These are phyloP conservation scores for Plasmodium gonderi DNA, from an alignment of 169 alveolate species.

Conservation along the genomic window DNA sequence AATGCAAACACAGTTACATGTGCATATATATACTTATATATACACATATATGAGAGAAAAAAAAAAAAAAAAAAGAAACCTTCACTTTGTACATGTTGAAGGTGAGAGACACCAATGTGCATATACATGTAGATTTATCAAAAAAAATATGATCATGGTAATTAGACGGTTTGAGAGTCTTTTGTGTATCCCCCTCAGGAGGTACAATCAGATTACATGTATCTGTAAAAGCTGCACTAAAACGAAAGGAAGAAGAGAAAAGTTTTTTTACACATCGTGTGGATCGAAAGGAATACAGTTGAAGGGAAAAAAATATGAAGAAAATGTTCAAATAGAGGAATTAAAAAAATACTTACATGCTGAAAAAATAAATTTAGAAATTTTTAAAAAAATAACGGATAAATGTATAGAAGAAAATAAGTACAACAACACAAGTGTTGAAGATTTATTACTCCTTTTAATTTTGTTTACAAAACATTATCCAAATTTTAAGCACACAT, in stretches of 20 bases:
- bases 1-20: too few relatives aligned
- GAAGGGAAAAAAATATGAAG: neutral
- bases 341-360: neutral
- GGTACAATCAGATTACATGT: neutral
- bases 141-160: neutral
- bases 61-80: too few relatives aligned
- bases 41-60: too few relatives aligned
- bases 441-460: constrained; percentile 32
- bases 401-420: neutral
- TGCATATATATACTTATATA: too few relatives aligned
- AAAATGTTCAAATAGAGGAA: constrained; percentile 6
- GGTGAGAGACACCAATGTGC: too few relatives aligned
- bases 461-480: constrained; percentile 18
- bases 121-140: too few relatives aligned
- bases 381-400: constrained; percentile 23
- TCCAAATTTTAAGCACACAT: constrained; percentile 12
- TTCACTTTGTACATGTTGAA: too few relatives aligned
- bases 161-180: neutral
- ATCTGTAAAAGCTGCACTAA: neutral
- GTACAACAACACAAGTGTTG: constrained; percentile 2
- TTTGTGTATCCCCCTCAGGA: neutral
- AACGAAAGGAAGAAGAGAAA: neutral
- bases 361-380: constrained; percentile 17
- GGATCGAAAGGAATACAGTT: neutral
- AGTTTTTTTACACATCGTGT: neutral